Evolutionary conservation across 805 yeast species (phyloP).

Genomic region (Soucietia sequanensis): DNA sequence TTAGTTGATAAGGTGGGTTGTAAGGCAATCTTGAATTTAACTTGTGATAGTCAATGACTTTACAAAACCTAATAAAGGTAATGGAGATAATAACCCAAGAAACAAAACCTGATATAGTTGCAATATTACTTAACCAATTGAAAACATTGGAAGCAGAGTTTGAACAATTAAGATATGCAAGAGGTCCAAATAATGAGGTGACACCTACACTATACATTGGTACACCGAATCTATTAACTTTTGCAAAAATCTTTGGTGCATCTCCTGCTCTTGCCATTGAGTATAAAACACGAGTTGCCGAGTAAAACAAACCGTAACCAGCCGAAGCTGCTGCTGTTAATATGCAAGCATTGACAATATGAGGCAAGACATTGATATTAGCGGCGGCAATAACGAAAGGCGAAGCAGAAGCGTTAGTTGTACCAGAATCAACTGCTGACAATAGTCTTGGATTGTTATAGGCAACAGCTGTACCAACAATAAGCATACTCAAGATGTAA

Average conservation of each 20-base stretch:
- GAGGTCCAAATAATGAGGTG: conserved; percentile 18
- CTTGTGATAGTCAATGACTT: conserved; percentile 50
- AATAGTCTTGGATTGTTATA: conserved; percentile 31
- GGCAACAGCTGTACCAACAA: conserved; percentile 33
- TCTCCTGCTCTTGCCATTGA: conserved; percentile 16
- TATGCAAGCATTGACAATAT: conserved; percentile 70
- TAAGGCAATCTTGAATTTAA: conserved; percentile 52
- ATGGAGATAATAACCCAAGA: conserved; percentile 57
- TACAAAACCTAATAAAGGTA: conserved; percentile 61
- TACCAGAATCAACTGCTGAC: conserved; percentile 18
- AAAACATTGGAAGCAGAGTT: conserved; percentile 61
- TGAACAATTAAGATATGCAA: conserved; percentile 40
- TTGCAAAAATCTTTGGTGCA: conserved; percentile 18
- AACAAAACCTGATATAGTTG: conserved; percentile 66
- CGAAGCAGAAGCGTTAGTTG: conserved; percentile 39
- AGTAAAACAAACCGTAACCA: conserved; percentile 37
- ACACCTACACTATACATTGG: conserved; percentile 22
- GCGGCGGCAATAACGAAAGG: conserved; percentile 40
- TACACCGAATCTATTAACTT: conserved; percentile 12
- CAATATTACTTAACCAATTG: conserved; percentile 69
- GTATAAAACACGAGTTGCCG: conserved; percentile 28
- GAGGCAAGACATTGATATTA: conserved; percentile 58
- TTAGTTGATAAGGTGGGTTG: conserved; percentile 49
- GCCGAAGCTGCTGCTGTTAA: conserved; percentile 73
- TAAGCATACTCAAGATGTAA: conserved; percentile 38